Base-by-base conservation (phyloP, 768 basidiomycete species). In the Clavaria fumosa region DNA sequence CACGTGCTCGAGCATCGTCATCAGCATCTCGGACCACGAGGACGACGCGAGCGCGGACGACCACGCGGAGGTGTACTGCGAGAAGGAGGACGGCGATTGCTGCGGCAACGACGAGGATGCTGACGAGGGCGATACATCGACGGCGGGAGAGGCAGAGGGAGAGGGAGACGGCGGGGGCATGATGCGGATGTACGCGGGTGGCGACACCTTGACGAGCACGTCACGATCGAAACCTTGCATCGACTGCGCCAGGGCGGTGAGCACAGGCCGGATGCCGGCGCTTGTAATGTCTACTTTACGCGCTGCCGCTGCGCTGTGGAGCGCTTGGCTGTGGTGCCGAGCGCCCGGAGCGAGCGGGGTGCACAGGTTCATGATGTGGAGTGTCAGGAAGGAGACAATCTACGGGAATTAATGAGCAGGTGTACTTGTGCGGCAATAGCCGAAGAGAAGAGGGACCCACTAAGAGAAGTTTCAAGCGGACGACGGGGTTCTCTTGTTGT, bases 331-430 rank as follows among this genome's bases (percentile, higher is more conserved):
- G 72, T 46, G 40, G 72, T 54, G n/a, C n/a, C n/a, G n/a, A n/a
- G n/a, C n/a, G n/a, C n/a, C n/a, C n/a, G 47, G 73, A 0, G 90
- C 80, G 34, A 99, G 71, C 0, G 95, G 90, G 0, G 91, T 83
- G 54, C 79, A 81, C 41, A 97, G 72, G 63, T 96, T 97, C 44
- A 95, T 70, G 38, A 90, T 72, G 47, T 99, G 95, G 2, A 99
- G 61, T 0, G 76, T 76, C 45, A 93, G 67, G 71, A 97, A 99
- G 3, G 90, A 78, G 12, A 78, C 77, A 47, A 99, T 86, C 76
- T 79, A 44, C 9, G 33, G 27, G 10, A 9, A 4, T 41, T 19
- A 12, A n/a, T 22, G 14, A 35, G 6, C 23, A 40, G 34, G 32
- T 27, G 22, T 26, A 39, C 5, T 20, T 26, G n/a, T n/a, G n/a